phyloP scores from a whole-genome alignment of 2,329 filamentous ascomycete species.

The Xylaria sp. region DNA sequence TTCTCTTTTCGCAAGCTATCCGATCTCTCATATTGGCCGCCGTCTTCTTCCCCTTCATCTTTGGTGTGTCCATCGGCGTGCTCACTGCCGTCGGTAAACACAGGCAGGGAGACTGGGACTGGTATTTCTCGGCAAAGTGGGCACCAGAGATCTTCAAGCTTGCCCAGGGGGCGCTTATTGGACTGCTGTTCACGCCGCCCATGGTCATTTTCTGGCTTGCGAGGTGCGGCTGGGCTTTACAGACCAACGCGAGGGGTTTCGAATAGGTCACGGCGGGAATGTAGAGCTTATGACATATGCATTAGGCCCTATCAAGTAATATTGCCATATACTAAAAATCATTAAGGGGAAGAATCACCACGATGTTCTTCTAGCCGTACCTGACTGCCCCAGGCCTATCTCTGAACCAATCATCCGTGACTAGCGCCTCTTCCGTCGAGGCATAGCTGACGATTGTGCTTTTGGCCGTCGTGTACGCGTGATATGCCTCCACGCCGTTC shows the following conservation, averaged over 20 bases:
- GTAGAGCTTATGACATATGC: too few species aligned
- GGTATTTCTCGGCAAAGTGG: constrained; percentile 50
- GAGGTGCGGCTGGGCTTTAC: constrained; percentile 53
- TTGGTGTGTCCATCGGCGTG: constrained; percentile 51
- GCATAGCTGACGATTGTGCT: constrained; percentile 75
- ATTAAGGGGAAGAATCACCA: neutral
- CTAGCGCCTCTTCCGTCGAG: constrained; percentile 55
- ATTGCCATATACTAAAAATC: neutral
- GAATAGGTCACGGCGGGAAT: too few species aligned
- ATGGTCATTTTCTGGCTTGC: constrained; percentile 58
- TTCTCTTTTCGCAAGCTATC: constrained; percentile 45
- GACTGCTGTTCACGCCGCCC: constrained; percentile 52
- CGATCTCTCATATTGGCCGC: constrained; percentile 46
- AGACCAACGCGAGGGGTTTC: constrained; percentile 36
- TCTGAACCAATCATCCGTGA: constrained; percentile 70
- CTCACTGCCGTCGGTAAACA: constrained; percentile 47
- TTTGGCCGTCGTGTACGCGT: constrained; percentile 64
- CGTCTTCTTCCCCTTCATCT: constrained; percentile 50
- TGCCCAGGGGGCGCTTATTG: constrained; percentile 53
- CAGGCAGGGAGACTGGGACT: constrained; percentile 48
- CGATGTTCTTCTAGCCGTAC: constrained; percentile 56
- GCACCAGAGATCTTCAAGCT: constrained; percentile 57
- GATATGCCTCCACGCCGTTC: constrained; percentile 70
- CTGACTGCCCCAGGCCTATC: constrained; percentile 61
- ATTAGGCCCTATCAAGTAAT: constrained; percentile 21